Conservation (phyloP, 306 rosid genomes). For the Trifolium dubium region DNA sequence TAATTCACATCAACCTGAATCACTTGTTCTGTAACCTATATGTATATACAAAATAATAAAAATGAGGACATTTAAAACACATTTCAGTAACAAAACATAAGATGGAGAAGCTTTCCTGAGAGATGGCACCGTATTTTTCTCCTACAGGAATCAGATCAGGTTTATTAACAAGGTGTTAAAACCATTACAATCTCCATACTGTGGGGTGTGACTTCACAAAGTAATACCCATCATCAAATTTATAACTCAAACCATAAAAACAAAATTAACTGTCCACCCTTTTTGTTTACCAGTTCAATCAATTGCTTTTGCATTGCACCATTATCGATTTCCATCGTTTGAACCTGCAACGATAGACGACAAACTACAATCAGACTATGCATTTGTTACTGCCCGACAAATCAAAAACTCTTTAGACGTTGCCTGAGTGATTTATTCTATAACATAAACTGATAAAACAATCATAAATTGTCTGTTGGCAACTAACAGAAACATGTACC, state of each 20-base stretch:
- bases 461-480: too few relatives aligned
- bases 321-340: constrained; percentile 62
- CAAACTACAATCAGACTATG: constrained; percentile 38
- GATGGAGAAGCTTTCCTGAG: constrained; percentile 88
- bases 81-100: too few relatives aligned
- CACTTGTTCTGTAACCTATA: constrained; percentile 78
- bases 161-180: constrained; percentile 6
- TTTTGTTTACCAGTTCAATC: constrained; percentile 65
- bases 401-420: too few relatives aligned
- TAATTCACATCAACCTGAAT: constrained; percentile 67
- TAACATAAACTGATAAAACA: too few relatives aligned
- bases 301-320: constrained; percentile 64
- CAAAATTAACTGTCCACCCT: neutral
- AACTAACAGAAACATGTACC: too few relatives aligned
- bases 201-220: too few relatives aligned
- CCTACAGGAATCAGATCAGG: constrained; percentile 55
- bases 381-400: constrained; percentile 48
- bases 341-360: constrained; percentile 69
- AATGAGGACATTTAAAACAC: too few relatives aligned
- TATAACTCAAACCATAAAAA: too few relatives aligned
- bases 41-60: constrained; percentile 26
- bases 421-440: too few relatives aligned
- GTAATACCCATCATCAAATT: too few relatives aligned
- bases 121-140: constrained; percentile 75
- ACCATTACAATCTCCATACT: constrained; percentile 23